A percentile compares a stretch with the other conserved stretches of the same genome.
phyloP scores from a whole-genome alignment of 768 basidiomycete genomes.

The Lactifluus volemus region DNA sequence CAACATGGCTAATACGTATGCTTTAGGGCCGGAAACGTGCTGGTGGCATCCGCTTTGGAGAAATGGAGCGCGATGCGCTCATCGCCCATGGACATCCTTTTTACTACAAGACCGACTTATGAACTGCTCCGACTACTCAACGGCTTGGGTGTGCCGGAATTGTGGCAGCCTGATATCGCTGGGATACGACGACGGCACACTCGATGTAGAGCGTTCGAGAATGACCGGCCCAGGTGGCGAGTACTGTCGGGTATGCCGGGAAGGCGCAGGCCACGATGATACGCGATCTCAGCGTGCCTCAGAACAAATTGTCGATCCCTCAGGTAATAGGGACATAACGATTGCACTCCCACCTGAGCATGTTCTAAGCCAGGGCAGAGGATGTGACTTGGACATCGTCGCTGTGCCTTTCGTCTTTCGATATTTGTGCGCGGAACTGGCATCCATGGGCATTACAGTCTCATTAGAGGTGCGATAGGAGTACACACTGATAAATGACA shows the following conservation, averaged over 20 bases:
- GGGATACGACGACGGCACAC: constrained; percentile 83
- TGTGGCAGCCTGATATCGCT: constrained; percentile 95
- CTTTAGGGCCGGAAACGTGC: constrained; percentile 86
- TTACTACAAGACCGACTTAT: constrained; percentile 95
- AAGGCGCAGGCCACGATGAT: constrained; percentile 54
- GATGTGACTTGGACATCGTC: constrained; percentile 86
- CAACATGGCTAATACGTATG: not conserved
- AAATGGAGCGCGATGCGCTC: constrained; percentile 99
- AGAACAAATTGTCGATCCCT: constrained; percentile 30
- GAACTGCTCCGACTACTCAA: constrained; percentile 99
- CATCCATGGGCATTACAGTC: constrained; percentile 96
- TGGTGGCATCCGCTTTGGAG: constrained; percentile 98
- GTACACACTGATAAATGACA: not conserved
- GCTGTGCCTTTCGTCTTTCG: constrained; percentile 94
- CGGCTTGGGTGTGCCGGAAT: constrained; percentile 95
- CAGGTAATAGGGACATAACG: constrained; percentile 41
- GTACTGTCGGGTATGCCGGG: constrained; percentile 92
- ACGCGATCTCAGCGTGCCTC: constrained; percentile 51
- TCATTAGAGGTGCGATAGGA: constrained; percentile 57
- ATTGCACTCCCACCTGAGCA: constrained; percentile 63
- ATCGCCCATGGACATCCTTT: constrained; percentile 99
- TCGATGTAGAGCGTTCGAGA: constrained; percentile 54
- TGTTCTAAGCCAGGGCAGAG: constrained; percentile 52
- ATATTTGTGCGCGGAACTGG: constrained; percentile 90
- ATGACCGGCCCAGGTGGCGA: constrained; percentile 76